Evolutionary conservation across 2,329 filamentous ascomycete genomes (phyloP), one percentile per base, ranked within the genome.

Genomic region (Epichloe hybrida): DNA sequence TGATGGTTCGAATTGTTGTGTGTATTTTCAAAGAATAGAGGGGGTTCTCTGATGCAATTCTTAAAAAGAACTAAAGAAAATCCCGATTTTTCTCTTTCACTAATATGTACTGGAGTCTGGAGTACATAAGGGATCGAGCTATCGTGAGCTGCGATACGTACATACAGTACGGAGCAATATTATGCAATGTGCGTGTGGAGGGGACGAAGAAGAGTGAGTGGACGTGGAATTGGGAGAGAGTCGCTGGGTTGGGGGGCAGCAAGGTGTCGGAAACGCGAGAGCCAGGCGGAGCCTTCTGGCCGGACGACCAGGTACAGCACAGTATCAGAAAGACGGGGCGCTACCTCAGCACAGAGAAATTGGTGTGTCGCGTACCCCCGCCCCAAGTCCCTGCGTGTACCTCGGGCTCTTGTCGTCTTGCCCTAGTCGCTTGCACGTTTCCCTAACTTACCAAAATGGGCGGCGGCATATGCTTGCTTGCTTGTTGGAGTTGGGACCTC

Each of bases 291-390:
- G 31, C 43, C 47, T 21, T n/a, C 40, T 44, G 23, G 21, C 35
- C 47, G 45, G 34, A n/a, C n/a, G 27, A 51, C 54, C 52, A 65
- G 54, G 64, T 66, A 66, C 60, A 64, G 61, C 64, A 66, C 64
- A 66, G 64, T 66, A 66, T 65, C 61, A 65, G 59, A 55, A 56
- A 56, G 51, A 50, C 58, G 57, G 56, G 60, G 55, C 59, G 57
- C 62, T 62, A 63, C 62, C 60, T 62, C 57, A 59, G 59, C 60
- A 61, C 56, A 60, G 54, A 62, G 59, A 58, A 53, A 52, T 59
- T 63, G 61, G 64, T 65, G 64, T 63, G 63, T 65, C 59, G 60
- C 60, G 62, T 64, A 64, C 61, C 62, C 61, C 62, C 63, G 64
- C 63, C 59, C 56, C 47, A 66, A 64, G 62, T 66, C 63, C 54